Evolutionary conservation across 2,329 filamentous ascomycete genomes (phyloP).

Genomic region (Hypoxylon sp.): DNA sequence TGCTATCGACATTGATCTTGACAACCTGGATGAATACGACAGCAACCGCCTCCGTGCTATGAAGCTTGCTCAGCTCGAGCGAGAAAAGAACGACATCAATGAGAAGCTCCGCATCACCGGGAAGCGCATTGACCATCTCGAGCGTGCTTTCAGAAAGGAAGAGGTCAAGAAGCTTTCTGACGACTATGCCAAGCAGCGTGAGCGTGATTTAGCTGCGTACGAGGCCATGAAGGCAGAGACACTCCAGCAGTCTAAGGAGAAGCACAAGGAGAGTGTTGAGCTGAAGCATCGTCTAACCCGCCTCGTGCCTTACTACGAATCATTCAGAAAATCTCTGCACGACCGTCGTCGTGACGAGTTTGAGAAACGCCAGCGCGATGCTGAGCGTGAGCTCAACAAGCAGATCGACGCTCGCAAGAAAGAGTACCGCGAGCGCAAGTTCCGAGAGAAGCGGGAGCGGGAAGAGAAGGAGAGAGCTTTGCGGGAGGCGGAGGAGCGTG

Average conservation of each 20-base stretch:
- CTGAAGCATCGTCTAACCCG: conserved; percentile 92
- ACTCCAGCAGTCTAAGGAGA: conserved; percentile 81
- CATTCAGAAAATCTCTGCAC: conserved; percentile 83
- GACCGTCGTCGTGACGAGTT: conserved; percentile 94
- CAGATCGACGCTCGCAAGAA: conserved; percentile 89
- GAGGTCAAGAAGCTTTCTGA: conserved; percentile 90
- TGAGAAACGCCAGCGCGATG: conserved; percentile 90
- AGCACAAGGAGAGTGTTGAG: conserved; percentile 91
- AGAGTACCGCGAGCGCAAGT: conserved; percentile 85
- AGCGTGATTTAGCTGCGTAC: conserved; percentile 82
- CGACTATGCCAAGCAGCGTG: conserved; percentile 86
- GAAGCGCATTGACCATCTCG: conserved; percentile 96
- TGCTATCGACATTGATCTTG: conserved; percentile 77
- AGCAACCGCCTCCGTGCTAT: conserved; percentile 90
- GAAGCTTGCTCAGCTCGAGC: conserved; percentile 95
- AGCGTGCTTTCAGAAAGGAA: conserved; percentile 96
- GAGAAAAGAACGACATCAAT: conserved; percentile 96
- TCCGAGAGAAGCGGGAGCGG: conserved; percentile 83
- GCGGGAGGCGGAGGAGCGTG: conserved; percentile 87
- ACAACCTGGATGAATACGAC: conserved; percentile 87
- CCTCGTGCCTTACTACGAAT: conserved; percentile 85
- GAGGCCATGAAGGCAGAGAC: conserved; percentile 82
- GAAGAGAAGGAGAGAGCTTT: conserved; percentile 85
- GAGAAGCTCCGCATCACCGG: conserved; percentile 91
- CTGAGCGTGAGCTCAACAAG: conserved; percentile 91